Conservation (phyloP, 2,329 filamentous ascomycete genomes). For the Xylariaceae sp. region DNA sequence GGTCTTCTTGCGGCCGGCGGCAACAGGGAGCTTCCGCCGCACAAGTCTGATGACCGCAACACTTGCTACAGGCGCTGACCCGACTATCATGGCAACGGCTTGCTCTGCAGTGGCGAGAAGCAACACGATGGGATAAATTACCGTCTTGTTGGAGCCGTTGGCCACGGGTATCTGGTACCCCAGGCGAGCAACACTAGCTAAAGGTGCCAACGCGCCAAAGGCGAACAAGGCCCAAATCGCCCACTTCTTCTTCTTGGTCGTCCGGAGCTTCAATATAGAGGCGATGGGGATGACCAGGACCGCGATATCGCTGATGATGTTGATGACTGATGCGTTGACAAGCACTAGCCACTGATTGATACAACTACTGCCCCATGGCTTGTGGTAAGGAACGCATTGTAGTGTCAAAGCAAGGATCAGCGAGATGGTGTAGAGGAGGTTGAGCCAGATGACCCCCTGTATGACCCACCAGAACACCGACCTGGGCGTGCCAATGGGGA, state of each 20-base stretch:
- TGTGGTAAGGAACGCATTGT: conserved; percentile 31
- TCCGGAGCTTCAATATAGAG: conserved; percentile 39
- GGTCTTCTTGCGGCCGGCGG: conserved; percentile 6
- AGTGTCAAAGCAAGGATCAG: conserved; percentile 33
- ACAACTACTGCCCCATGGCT: conserved; percentile 33
- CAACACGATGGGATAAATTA: conserved; percentile 33
- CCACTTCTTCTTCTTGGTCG: conserved; percentile 36
- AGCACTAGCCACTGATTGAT: conserved; percentile 33
- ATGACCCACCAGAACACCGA: conserved; percentile 35
- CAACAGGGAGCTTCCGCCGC: conserved; percentile 11
- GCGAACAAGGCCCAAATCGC: conserved; percentile 40
- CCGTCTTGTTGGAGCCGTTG: conserved; percentile 29
- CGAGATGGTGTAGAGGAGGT: conserved; percentile 34
- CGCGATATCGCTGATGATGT: conserved; percentile 37
- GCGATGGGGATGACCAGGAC: conserved; percentile 39
- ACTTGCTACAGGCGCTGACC: conserved; percentile 32
- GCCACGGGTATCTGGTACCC: conserved; percentile 31
- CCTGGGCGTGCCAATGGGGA: conserved; percentile 23
- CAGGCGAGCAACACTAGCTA: conserved; percentile 36
- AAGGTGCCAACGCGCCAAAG: conserved; percentile 38
- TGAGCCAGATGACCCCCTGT: conserved; percentile 32
- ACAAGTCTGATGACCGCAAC: conserved; percentile 24
- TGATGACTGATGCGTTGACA: conserved; percentile 34
- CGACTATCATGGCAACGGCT: conserved; percentile 32
- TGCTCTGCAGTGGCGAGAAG: conserved; percentile 35